Percentiles rank a stretch among this genome's conserved stretches.
These are phyloP conservation scores for Tetracentron sinense DNA, from an alignment of 164 flowering plant genomes.

Conservation along the genomic window DNA sequence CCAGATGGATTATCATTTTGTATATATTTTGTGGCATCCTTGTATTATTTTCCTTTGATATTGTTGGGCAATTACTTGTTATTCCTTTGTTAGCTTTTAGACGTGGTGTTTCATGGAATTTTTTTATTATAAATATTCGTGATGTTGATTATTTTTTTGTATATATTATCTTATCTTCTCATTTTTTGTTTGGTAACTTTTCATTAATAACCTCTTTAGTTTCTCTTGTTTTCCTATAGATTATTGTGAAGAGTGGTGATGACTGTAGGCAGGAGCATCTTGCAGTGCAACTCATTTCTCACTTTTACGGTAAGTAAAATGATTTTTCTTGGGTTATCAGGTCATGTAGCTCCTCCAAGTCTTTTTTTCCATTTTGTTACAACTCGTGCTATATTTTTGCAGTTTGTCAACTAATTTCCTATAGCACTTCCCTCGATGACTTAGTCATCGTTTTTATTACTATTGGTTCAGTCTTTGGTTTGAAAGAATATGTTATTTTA, in stretches of 20 bases:
- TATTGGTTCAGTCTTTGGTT: too few relatives aligned
- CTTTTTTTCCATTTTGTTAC: too few relatives aligned
- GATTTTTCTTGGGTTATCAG: background rate
- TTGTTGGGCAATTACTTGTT: too few relatives aligned
- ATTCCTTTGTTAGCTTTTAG: too few relatives aligned
- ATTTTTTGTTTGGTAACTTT: too few relatives aligned
- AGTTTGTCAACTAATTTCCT: background rate
- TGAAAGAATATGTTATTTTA: background rate
- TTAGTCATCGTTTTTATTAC: too few relatives aligned
- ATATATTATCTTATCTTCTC: background rate
- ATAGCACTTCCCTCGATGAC: background rate
- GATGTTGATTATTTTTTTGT: background rate
- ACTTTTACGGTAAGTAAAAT: conserved; percentile 71
- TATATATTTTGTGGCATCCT: too few relatives aligned
- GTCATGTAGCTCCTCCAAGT: background rate
- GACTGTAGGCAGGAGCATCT: conserved; percentile 99
- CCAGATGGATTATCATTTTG: background rate
- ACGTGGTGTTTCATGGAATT: background rate
- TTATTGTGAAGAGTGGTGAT: conserved; percentile 99
- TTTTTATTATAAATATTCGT: background rate
- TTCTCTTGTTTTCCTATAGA: conserved; percentile 31
- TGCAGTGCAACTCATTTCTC: conserved; percentile 97
- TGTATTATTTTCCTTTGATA: too few relatives aligned
- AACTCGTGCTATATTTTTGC: background rate
- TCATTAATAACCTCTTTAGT: conserved; percentile 1